A percentile compares a stretch with the other conserved stretches of the same genome.
Evolutionary conservation across 345 rosid genomes (phyloP).

Genomic region (Cardamine chenopodiifolia): DNA sequence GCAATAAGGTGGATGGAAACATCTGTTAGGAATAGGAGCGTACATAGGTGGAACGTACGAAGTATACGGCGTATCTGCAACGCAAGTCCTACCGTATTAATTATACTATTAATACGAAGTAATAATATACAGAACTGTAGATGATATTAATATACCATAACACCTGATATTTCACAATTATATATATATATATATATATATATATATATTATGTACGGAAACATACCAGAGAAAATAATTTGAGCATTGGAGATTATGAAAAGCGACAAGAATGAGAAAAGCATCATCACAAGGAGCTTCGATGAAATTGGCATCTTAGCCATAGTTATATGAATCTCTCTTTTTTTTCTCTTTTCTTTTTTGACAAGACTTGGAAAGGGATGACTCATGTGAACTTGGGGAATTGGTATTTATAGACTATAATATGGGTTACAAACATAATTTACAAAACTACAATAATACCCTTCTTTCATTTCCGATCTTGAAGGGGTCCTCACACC

Average conservation of each 20-base stretch:
- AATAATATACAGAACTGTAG: neutral
- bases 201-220: neutral
- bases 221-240: neutral
- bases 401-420: too few species aligned
- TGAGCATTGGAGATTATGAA: neutral
- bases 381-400: neutral
- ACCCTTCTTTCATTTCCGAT: too few species aligned
- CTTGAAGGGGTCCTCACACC: too few species aligned
- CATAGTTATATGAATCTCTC: neutral
- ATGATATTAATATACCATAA: too few species aligned
- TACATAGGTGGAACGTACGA: neutral
- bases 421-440: too few species aligned
- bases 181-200: too few species aligned
- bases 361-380: neutral
- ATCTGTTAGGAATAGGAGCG: neutral
- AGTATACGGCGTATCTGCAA: neutral
- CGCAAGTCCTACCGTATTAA: neutral
- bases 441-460: too few species aligned
- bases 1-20: neutral
- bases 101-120: neutral
- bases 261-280: neutral
- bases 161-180: too few species aligned
- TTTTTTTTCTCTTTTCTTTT: neutral
- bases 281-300: neutral
- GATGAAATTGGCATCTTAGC: neutral